Conservation (phyloP, 2,329 filamentous ascomycete genomes). For the Apiospora aurea region DNA sequence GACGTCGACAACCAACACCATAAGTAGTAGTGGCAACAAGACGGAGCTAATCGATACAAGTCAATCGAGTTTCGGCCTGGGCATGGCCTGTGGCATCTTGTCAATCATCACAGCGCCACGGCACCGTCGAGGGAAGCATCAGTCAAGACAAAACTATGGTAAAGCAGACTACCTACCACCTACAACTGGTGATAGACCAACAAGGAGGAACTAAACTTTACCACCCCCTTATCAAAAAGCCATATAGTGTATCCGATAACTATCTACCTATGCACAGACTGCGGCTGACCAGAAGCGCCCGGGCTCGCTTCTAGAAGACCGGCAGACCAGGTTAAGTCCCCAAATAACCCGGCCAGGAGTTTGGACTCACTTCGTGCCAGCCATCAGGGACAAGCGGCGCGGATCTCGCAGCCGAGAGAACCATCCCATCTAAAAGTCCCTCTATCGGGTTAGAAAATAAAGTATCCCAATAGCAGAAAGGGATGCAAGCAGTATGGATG, state of each 20-base stretch:
- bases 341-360: not conserved
- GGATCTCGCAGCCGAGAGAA: not conserved
- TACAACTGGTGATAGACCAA: not conserved
- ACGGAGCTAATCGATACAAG: too few species aligned
- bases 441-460: not conserved
- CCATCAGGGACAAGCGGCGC: not conserved
- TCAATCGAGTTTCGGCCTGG: too few species aligned
- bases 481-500: not conserved
- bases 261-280: not conserved
- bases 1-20: too few species aligned
- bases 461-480: not conserved
- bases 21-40: too few species aligned
- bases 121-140: too few species aligned
- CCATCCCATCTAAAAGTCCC: not conserved
- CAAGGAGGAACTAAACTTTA: not conserved
- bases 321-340: not conserved
- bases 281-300: not conserved
- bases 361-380: not conserved
- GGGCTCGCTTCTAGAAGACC: not conserved
- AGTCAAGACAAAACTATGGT: not conserved
- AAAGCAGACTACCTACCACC: not conserved
- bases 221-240: not conserved
- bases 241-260: not conserved
- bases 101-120: too few species aligned
- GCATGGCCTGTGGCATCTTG: too few species aligned